phyloP scores from a whole-genome alignment of 2,329 filamentous ascomycete species.

The Metarhizium humberi region DNA sequence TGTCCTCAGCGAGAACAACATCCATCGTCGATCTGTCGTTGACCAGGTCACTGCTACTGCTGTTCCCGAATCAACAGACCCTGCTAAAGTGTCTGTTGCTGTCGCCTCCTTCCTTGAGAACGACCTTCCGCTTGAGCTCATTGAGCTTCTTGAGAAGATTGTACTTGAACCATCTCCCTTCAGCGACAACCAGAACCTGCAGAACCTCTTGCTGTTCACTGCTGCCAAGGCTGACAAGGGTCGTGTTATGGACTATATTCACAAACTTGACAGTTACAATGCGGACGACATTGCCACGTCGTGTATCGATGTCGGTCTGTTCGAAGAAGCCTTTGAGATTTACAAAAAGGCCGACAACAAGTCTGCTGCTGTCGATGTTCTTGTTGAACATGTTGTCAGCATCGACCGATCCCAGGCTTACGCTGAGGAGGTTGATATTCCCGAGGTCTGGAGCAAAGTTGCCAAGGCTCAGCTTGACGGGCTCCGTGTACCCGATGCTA shows the following conservation, averaged over 20 bases:
- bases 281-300: conserved; percentile 87
- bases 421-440: conserved; percentile 85
- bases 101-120: conserved; percentile 87
- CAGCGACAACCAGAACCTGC: conserved; percentile 92
- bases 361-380: conserved; percentile 75
- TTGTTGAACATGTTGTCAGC: conserved; percentile 94
- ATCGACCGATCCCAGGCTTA: conserved; percentile 96
- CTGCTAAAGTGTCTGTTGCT: conserved; percentile 88
- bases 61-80: conserved; percentile 85
- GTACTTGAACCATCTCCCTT: conserved; percentile 98
- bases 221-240: conserved; percentile 94
- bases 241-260: conserved; percentile 92
- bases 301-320: conserved; percentile 89
- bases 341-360: conserved; percentile 97
- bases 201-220: conserved; percentile 93
- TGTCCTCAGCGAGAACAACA: conserved; percentile 90
- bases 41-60: conserved; percentile 96
- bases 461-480: conserved; percentile 97
- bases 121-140: conserved; percentile 86
- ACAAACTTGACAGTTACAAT: conserved; percentile 80
- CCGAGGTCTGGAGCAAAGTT: conserved; percentile 97
- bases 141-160: conserved; percentile 97
- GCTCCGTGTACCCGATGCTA: conserved; percentile 81
- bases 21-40: conserved; percentile 85
- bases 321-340: conserved; percentile 96